Evolutionary conservation across 495 filamentous ascomycete species (phyloP).

Genomic region (Podospora pseudocomata): DNA sequence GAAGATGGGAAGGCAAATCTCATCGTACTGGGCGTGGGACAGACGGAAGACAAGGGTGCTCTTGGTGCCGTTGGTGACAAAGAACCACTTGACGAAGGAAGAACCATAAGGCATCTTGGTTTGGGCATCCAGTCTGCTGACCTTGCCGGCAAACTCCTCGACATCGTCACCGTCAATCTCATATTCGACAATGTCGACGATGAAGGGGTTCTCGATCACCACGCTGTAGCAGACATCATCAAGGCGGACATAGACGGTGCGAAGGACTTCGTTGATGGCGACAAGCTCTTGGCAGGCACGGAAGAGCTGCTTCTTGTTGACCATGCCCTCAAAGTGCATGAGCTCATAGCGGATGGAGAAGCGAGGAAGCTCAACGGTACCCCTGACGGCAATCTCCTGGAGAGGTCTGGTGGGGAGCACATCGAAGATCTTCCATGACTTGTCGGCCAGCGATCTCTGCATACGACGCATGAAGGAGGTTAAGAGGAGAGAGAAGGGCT

Average conservation of each 20-base stretch:
- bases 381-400: slow-evolving; percentile 61
- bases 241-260: slow-evolving; percentile 63
- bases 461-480: neutral
- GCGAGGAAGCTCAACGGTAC: slow-evolving; percentile 51
- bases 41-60: slow-evolving; percentile 63
- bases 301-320: slow-evolving; percentile 32
- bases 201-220: slow-evolving; percentile 53
- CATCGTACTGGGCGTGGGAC: slow-evolving; percentile 74
- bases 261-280: slow-evolving; percentile 61
- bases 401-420: slow-evolving; percentile 21
- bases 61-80: slow-evolving; percentile 48
- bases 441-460: slow-evolving; percentile 11
- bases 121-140: slow-evolving; percentile 50
- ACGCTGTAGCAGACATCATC: slow-evolving; percentile 58
- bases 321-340: slow-evolving; percentile 32
- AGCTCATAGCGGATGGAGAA: slow-evolving; percentile 44
- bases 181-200: slow-evolving; percentile 48
- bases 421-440: slow-evolving; percentile 19
- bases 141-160: slow-evolving; percentile 47
- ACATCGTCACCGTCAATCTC: slow-evolving; percentile 52
- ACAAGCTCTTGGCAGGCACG: slow-evolving; percentile 42
- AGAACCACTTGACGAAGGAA: slow-evolving; percentile 59
- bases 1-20: slow-evolving; percentile 61
- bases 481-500: slow-evolving; percentile 20
- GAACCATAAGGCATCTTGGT: slow-evolving; percentile 56